phyloP scores from a whole-genome alignment of 2,329 filamentous ascomycete species.

The Penicillium polonicum region DNA sequence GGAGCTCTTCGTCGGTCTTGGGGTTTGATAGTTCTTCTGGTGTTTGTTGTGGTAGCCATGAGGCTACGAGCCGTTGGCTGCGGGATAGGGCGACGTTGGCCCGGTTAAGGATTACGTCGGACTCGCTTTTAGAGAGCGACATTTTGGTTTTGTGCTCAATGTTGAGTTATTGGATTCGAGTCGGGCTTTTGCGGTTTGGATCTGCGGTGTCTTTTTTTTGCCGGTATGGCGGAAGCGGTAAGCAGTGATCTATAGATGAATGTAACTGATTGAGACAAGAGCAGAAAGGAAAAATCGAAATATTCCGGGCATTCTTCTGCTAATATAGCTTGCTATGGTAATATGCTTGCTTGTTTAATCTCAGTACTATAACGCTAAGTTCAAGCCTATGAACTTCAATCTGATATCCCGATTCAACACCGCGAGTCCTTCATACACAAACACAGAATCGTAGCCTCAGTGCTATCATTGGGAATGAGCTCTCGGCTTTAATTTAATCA shows the following conservation, averaged over 20 bases:
- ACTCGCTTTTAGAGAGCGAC: conserved; percentile 42
- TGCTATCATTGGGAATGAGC: neutral
- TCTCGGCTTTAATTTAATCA: conserved; percentile 11
- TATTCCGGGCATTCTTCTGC: neutral
- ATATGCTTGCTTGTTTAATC: neutral
- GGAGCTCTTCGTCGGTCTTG: conserved; percentile 47
- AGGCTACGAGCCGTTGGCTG: conserved; percentile 54
- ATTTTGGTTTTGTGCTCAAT: conserved; percentile 17
- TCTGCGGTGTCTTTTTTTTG: conserved; percentile 5
- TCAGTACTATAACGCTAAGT: neutral
- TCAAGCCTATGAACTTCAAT: neutral
- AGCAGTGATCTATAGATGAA: neutral
- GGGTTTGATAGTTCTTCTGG: conserved; percentile 37
- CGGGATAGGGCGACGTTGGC: conserved; percentile 55
- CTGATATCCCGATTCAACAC: neutral
- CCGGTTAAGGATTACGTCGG: conserved; percentile 57
- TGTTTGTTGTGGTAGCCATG: conserved; percentile 54
- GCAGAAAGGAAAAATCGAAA: neutral
- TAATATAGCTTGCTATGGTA: too few relatives aligned
- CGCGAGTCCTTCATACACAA: neutral
- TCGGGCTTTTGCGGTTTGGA: conserved; percentile 11
- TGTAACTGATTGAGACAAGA: neutral
- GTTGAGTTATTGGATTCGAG: neutral
- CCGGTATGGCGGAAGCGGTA: neutral
- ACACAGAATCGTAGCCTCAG: neutral